Base-by-base conservation (phyloP, 2,329 filamentous ascomycete species). In the Sporothrix protearum region DNA sequence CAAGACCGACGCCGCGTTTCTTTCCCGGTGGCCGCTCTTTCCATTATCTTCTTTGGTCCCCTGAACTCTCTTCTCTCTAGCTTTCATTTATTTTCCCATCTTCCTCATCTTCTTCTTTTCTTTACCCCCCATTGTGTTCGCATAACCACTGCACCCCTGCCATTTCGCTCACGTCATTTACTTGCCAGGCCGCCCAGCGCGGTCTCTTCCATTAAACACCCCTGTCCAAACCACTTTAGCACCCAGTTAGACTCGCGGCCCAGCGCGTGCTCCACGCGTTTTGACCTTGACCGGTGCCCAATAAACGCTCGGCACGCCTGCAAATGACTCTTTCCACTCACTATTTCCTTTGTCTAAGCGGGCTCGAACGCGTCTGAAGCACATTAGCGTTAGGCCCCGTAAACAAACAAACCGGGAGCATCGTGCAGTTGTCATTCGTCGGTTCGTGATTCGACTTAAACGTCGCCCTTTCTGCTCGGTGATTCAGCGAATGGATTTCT, bases 181-280 rank as follows among this genome's bases (percentile, higher is more conserved):
- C 63, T 14, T 28, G 19, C 64, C 53, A 51, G 64, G 64, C 45
- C 45, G 45, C 25, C 63, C 30, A n/a, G 47, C 28, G 28, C 45
- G 49, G 30, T 55, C 33, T 55, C 33, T 68, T 49, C 66, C 66
- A 68, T 68, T 68, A 68, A 67, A 57, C 47, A 57, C 64, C 64
- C 64, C 45, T 67, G 64, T 36, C 9, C 30, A 64, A 42, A 12
- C 30, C 66, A 55, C 66, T 53, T 30, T 68, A 68, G 64, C 64
- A 66, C 42, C 28, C 28, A 64, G 10, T 66, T 67, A 67, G 64
- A 51, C 45, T 51, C 64, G 64, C 45, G 66, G 47, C 66, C 66
- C 66, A 68, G 66, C 66, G 66, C 66, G 66, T 28, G 33, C 66
- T 68, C 66, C 66, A 68, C 66, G 66, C 66, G 66, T 68, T 55